A percentile compares a stretch with the other conserved stretches of the same genome.
phyloP scores from a whole-genome alignment of 2,329 filamentous ascomycete genomes.

The Bipolaris bicolor region DNA sequence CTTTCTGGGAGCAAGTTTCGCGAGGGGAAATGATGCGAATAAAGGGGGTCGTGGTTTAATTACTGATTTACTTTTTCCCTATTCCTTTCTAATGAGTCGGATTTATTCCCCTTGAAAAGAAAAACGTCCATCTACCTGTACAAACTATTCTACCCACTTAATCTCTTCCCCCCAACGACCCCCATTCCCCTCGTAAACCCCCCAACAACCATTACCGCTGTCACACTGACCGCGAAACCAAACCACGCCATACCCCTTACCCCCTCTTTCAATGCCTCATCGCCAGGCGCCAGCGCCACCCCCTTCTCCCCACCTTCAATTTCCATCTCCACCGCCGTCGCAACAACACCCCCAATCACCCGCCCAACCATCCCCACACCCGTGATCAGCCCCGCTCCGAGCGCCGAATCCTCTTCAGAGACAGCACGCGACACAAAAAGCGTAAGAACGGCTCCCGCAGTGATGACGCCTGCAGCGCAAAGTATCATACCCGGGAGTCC shows the following conservation, averaged over 20 bases:
- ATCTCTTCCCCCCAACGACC: conserved; percentile 15
- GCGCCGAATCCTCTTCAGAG: conserved; percentile 67
- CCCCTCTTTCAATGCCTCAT: conserved; percentile 45
- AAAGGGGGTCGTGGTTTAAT: no score
- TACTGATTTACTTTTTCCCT: background rate
- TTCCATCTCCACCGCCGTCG: conserved; percentile 68
- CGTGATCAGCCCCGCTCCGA: conserved; percentile 72
- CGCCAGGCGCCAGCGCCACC: conserved; percentile 30
- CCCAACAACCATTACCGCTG: conserved; percentile 43
- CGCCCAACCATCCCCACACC: conserved; percentile 69
- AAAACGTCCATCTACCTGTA: background rate
- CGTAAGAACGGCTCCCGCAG: conserved; percentile 68
- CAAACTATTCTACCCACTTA: no score
- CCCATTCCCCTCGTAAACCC: conserved; percentile 35
- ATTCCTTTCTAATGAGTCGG: background rate
- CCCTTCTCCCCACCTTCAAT: conserved; percentile 49
- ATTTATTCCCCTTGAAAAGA: background rate
- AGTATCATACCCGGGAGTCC: conserved; percentile 71
- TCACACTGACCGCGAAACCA: conserved; percentile 46
- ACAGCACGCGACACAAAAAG: conserved; percentile 70
- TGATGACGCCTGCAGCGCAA: conserved; percentile 70
- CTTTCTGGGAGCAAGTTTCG: no score
- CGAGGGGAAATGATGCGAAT: no score
- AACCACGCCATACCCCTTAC: conserved; percentile 51
- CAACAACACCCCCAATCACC: conserved; percentile 69